Evolutionary conservation across 1,284 basidiomycete species (phyloP), one percentile per base, ranked within the genome.

Genomic region (Crucibulum parvulum): DNA sequence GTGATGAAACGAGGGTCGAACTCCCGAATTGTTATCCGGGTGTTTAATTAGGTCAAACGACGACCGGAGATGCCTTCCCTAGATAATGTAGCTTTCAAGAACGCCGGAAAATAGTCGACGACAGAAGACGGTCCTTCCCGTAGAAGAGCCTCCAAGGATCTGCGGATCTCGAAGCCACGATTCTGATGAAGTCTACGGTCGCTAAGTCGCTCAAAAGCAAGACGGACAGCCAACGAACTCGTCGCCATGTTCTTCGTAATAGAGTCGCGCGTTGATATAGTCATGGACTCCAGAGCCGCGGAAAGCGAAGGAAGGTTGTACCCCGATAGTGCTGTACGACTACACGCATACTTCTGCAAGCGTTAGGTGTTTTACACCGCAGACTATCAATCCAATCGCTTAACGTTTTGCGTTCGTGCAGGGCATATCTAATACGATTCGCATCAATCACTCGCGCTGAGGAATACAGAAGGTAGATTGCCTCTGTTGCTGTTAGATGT

Each of bases 11-110:
- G 66, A 67, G 66, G 65, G 68, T 61, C 63, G 67, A 72, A 69
- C 59, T 60, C 48, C 60, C 62, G 62, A 63, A 66, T 61, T 56
- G 68, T 72, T 74, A 74, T 75, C 68, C 72, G 71, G 73, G 73
- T 74, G 65, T 71, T 74, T 73, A 75, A 75, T 80, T 79, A 75
- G 78, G 77, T 77, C 78, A 73, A 79, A 76, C 74, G 65, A 65
- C 62, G 66, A 59, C 69, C 69, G 69, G 68, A 66, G 67, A 69
- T 70, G 66, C 61, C 70, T 67, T 65, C 61, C 41, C 56, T 64
- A 65, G 66, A 62, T 63, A 67, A 59, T 66, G 68, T 71, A 68
- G 69, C 60, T 66, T 58, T 65, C 65, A 70, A 72, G 72, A 71
- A 70, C 56, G 61, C 71, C 66, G 69, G 60, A 51, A 55, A 61